Evolutionary conservation across 495 filamentous ascomycete genomes (phyloP), one percentile per base, ranked within the genome.

Genomic region (Annulohypoxylon stygium): DNA sequence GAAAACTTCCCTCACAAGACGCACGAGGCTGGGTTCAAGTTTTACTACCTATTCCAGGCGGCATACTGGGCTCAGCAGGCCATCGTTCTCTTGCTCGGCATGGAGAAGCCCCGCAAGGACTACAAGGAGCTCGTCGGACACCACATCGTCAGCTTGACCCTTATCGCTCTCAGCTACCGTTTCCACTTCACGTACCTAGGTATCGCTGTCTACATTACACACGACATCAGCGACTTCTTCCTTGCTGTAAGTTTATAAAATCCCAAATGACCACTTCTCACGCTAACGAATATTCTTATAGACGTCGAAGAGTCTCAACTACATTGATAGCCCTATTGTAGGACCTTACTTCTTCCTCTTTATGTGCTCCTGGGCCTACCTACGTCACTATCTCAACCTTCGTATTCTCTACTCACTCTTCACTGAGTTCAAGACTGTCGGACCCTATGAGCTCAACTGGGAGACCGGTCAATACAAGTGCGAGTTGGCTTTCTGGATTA

Each of bases 141-240:
- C 79, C 96, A 99, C 78, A 92, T 98, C 71, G 93, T 98, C 75
- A 97, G 93, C 10, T 79, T 99, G 63, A 85, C 91, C n/a, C 86
- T 99, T 63, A 98, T 99, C 69, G 90, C 83, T 34, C 80, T 94
- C 78, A 97, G 93, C 84, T 99, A 99, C 81, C 91, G 95, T 34
- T 99, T 97, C 85, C 97, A 99, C 81, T 99, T 99, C 81, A 96
- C 96, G 8, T 95, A 97, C 80, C 97, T 99, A 84, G 96, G 96
- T n/a, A 78, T 99, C 43, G 95, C 93, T 33, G 95, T 99, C 7
- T 99, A 97, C 79, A 94, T 98, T 69, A 98, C 96, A 20, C 94
- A 97, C 76, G 96, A 99, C 74, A 92, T 98, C 70, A 93, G 90
- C 61, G 96, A 99, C 78, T 97, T 98, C 81, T 99, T 99, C 89